These are phyloP conservation scores for Teratosphaeria epicoccoides DNA, from an alignment of 2,329 filamentous ascomycete species.

Conservation along the genomic window DNA sequence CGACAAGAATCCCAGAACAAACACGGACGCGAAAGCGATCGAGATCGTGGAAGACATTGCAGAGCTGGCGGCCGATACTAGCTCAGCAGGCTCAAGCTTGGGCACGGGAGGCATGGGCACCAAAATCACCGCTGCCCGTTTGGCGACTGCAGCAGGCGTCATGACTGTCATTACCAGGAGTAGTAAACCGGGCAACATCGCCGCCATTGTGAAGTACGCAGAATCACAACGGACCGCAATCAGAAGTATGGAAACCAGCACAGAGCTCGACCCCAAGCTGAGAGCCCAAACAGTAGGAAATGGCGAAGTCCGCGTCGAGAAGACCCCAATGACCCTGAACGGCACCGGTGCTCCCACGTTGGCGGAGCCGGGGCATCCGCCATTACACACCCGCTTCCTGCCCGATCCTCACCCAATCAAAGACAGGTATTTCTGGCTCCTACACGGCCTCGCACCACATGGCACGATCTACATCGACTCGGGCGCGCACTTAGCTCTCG, in stretches of 20 bases:
- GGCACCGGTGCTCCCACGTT: conserved; percentile 14
- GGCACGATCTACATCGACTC: conserved; percentile 86
- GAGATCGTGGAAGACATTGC: conserved; percentile 86
- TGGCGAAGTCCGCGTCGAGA: conserved; percentile 2
- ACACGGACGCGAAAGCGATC: conserved; percentile 79
- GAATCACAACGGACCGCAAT: conserved; percentile 47
- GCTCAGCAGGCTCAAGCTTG: conserved; percentile 73
- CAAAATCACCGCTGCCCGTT: conserved; percentile 84
- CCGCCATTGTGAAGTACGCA: conserved; percentile 72
- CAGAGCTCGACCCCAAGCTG: conserved; percentile 10
- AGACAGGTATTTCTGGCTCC: conserved; percentile 93
- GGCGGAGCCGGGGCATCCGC: conserved; percentile 28
- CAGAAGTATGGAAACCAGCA: conserved; percentile 17
- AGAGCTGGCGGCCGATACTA: conserved; percentile 76
- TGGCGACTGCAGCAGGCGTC: conserved; percentile 88
- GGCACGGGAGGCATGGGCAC: conserved; percentile 97
- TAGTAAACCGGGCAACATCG: conserved; percentile 85
- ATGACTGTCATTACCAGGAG: conserved; percentile 92
- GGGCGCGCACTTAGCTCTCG: conserved; percentile 72
- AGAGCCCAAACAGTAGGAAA: conserved; percentile 2
- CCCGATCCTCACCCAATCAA: conserved; percentile 75
- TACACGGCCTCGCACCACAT: conserved; percentile 82
- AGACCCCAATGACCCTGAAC: conserved; percentile 15
- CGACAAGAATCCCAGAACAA: conserved; percentile 80
- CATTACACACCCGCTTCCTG: conserved; percentile 86